phyloP scores from a whole-genome alignment of 177 flowering plant species.

The Vitis hybrid region DNA sequence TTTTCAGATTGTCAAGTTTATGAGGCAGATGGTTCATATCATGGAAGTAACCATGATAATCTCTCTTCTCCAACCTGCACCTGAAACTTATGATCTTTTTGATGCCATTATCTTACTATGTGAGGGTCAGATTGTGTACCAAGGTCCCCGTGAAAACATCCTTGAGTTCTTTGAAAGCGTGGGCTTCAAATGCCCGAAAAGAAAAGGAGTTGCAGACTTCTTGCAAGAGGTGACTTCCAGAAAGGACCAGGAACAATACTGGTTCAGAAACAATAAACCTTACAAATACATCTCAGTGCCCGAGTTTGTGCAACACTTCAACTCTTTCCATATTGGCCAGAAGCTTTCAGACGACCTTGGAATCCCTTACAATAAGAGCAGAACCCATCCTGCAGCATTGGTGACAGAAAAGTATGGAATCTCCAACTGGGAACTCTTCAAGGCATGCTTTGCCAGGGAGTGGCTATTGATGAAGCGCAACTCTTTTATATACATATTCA shows the following conservation, averaged over 20 bases:
- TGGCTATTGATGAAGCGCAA: constrained; percentile 56
- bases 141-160: constrained; percentile 35
- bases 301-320: constrained; percentile 40
- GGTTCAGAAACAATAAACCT: constrained; percentile 34
- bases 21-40: constrained; percentile 41
- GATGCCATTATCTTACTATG: constrained; percentile 42
- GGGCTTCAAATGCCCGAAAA: constrained; percentile 43
- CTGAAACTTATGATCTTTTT: constrained; percentile 43
- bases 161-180: constrained; percentile 33
- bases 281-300: constrained; percentile 38
- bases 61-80: constrained; percentile 47
- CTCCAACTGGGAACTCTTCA: constrained; percentile 39
- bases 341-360: constrained; percentile 31
- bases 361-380: constrained; percentile 27
- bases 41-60: constrained; percentile 39
- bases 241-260: constrained; percentile 65
- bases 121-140: constrained; percentile 42
- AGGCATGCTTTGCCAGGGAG: constrained; percentile 47
- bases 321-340: constrained; percentile 38
- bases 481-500: constrained; percentile 40
- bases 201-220: constrained; percentile 44
- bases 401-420: constrained; percentile 36
- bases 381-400: constrained; percentile 33
- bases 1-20: constrained; percentile 33
- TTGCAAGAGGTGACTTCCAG: constrained; percentile 49